Evolutionary conservation across 2,329 filamentous ascomycete species (phyloP), one percentile per base, ranked within the genome.

Genomic region (Ciborinia camelliae): DNA sequence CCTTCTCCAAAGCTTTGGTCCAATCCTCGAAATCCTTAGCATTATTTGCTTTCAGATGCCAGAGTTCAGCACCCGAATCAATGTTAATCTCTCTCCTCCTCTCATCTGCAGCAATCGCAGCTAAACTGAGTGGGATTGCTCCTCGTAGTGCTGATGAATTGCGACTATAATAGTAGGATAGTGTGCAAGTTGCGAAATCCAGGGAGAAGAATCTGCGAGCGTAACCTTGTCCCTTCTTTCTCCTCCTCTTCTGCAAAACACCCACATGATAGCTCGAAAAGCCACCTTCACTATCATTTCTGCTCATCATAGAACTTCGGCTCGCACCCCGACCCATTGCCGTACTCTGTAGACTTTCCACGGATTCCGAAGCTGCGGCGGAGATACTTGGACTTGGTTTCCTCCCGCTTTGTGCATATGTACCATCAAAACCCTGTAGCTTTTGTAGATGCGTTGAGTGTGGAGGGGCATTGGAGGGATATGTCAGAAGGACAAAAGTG

Each of bases 161-260:
- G 53, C 92, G 89, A 76, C 94, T 95, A 75, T 96, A 91, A 75
- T 97, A 99, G 79, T 99, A 99, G 0, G 95, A 98, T 39, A 99
- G 81, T 0, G 95, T 98, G 67, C 91, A 96, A 0, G 94, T 93
- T 4, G 90, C 92, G 75, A 93, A 98, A 76, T 99, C 95, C 63
- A 99, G 82, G 0, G 94, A 97, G 78, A 99, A 99, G 81, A 95
- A 99, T 45, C 95, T 86, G 64, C 91, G 86, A 7, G 95, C 95
- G 77, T 92, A 96, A 51, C 94, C 94, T 77, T 98, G 95, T 53
- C 93, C 92, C 79, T 91, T 89, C 84, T 97, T 98, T 66, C 95
- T 86, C 69, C 93, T 86, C 72, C 95, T 88, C 82, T 99, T 99
- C 69, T 92, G 87, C 68, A 99, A 79, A 7, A 90, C 84, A 23